Percentiles rank a stretch among this genome's conserved stretches.
These are phyloP conservation scores for Cytospora piceicola DNA, from an alignment of 2,329 filamentous ascomycete species.

Conservation along the genomic window DNA sequence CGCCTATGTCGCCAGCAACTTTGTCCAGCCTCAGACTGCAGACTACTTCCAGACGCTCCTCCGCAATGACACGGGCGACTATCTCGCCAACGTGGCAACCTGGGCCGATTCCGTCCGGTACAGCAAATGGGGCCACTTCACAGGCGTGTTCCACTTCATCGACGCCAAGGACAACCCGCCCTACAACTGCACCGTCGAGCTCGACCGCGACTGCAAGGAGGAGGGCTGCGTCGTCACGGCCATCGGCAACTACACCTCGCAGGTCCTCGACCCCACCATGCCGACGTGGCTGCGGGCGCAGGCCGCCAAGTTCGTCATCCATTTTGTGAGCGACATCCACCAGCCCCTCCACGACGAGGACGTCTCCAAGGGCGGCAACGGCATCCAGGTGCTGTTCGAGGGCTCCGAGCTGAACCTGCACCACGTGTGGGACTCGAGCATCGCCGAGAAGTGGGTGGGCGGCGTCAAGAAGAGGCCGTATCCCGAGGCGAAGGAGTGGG, in stretches of 20 bases:
- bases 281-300: constrained; percentile 53
- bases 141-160: constrained; percentile 69
- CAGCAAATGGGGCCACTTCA: constrained; percentile 65
- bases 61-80: constrained; percentile 56
- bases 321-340: constrained; percentile 73
- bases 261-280: constrained; percentile 53
- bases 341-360: constrained; percentile 70
- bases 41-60: constrained; percentile 62
- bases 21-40: constrained; percentile 61
- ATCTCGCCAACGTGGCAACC: constrained; percentile 65
- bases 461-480: constrained; percentile 56
- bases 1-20: constrained; percentile 64
- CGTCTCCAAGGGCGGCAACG: constrained; percentile 68
- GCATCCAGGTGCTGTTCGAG: constrained; percentile 66
- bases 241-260: constrained; percentile 63
- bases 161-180: constrained; percentile 69
- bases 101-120: constrained; percentile 72
- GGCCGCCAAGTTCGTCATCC: constrained; percentile 68
- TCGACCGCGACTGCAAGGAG: constrained; percentile 63
- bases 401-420: constrained; percentile 66
- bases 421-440: constrained; percentile 73
- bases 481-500: constrained; percentile 57
- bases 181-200: constrained; percentile 58
- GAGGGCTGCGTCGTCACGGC: constrained; percentile 66
- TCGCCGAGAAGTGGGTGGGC: constrained; percentile 67